Base-by-base conservation (phyloP, 805 yeast species). In the Cyberlindnera mississippiensis region DNA sequence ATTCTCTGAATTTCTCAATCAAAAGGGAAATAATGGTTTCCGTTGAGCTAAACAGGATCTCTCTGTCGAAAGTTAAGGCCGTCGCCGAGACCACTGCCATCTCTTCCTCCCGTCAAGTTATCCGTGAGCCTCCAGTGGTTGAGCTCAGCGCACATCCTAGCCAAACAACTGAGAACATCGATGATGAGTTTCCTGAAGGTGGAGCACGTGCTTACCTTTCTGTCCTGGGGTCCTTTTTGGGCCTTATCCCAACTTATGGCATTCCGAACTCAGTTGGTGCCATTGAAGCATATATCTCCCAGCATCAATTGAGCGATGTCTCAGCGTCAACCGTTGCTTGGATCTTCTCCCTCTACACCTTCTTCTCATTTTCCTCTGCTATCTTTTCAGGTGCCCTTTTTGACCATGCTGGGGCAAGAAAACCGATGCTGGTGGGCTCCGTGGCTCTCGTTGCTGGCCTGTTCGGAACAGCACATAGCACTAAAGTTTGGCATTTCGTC, bases 251-350 rank as follows among this genome's bases (percentile, higher is more conserved):
- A 3, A 67, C 69, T 22, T 70, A 76, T 39, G 86, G 87, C 0
- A 55, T 76, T 27, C 61, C 76, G 47, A 80, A 79, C 49, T 61
- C 80, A 0, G 67, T 75, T 28, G 85, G 86, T 42, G 81, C 80
- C 3, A 68, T 80, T 31, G 79, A 80, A 57, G 71, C 82, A 0
- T 76, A 79, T 49, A 68, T 80, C 6, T 66, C 75, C 3, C 61
- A 60, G 6, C 72, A 80, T 58, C 85, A 80, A 51, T 62, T 80
- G 46, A 61, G 62, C 1, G 45, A 65, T 30, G 61, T 64, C 5
- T 56, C 70, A 7, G 61, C 75, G 1, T 68, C 80, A 4, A 61
- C 72, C 1, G 67, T 75, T 3, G 69, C 82, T 4, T 77, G 85
- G 84, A 71, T 80, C 30, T 80, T 80, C 52, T 57, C 64, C 7